Base-by-base conservation (phyloP, 2,329 filamentous ascomycete genomes). In the Cercospora sesami region DNA sequence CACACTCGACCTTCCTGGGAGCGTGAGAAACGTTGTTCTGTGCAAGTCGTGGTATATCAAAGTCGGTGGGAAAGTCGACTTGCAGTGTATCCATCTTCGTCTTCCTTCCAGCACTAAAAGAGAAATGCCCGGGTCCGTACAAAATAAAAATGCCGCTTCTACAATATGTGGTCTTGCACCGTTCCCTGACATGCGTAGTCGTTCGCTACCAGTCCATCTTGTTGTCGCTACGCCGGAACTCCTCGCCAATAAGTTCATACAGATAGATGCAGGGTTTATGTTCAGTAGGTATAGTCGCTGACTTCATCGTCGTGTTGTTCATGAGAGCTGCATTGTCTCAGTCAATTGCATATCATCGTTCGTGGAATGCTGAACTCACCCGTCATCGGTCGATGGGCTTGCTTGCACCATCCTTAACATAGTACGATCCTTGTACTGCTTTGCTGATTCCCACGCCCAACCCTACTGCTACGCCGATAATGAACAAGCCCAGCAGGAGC, bases 361-460 rank as follows among this genome's bases (percentile, higher is more conserved):
- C n/a, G 42, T 48, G 10, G 10, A 14, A 21, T 5, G 45, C 18
- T 23, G 45, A 51, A 51, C 39, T 48, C n/a, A 48, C 58, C 26
- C 36, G 18, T 65, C 58, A 65, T 58, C 58, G 53, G 16, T 67
- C 67, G 28, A 71, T 65, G 26, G 53, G 12, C 66, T 67, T 63
- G 57, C 53, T 67, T 58, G 42, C 74, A 62, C 80, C 80, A 21
- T 80, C 73, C 63, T 77, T 76, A 30, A 78, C 77, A 77, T 80
- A 84, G 53, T 84, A 82, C 58, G 81, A 80, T 42, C 83, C 83
- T 65, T 83, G 81, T 3, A 84, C 83, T 16, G 82, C 82, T 57
- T 79, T 77, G 69, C 80, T 82, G 71, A 85, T 83, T 65, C 83
- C 83, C 28, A 85, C 80, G 64, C 81, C 82, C 42, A 84, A 74